phyloP scores from a whole-genome alignment of 208 protist genomes.

The Porcisia deanei region DNA sequence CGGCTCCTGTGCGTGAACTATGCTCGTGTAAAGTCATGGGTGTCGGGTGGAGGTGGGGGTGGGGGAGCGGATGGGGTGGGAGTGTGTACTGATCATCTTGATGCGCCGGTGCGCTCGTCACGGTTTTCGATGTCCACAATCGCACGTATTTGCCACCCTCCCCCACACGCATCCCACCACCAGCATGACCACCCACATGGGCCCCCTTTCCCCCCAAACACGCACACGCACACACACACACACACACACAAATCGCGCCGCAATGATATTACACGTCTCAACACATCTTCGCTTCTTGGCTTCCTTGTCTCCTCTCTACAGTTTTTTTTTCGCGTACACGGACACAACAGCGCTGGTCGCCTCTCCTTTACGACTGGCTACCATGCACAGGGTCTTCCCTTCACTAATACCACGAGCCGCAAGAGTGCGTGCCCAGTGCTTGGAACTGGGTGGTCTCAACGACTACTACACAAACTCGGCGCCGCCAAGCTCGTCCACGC shows the following conservation, averaged over 20 bases:
- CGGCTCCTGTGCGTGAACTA: background rate
- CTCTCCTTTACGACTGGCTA: background rate
- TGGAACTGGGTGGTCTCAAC: slow-evolving; percentile 38
- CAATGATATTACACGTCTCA: background rate
- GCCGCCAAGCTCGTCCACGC: slow-evolving; percentile 31
- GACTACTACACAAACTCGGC: slow-evolving; percentile 42
- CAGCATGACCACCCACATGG: no score
- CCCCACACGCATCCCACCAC: background rate
- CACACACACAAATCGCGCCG: background rate
- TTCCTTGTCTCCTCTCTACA: no score
- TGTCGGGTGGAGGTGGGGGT: no score
- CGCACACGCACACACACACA: slow-evolving; percentile 1
- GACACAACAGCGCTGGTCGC: background rate
- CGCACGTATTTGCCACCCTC: background rate
- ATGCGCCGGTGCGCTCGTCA: background rate
- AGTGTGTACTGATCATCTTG: background rate
- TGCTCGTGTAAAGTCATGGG: background rate
- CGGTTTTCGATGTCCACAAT: background rate
- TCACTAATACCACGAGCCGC: slow-evolving; percentile 41
- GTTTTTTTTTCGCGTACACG: background rate
- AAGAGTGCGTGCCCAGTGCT: slow-evolving; percentile 34
- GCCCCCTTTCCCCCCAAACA: background rate
- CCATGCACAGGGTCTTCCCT: slow-evolving; percentile 32
- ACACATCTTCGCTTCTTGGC: background rate
- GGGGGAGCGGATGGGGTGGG: background rate